Percentiles rank a stretch among this genome's conserved stretches.
phyloP scores from a whole-genome alignment of 768 basidiomycete species.

The Tulasnella sp. region DNA sequence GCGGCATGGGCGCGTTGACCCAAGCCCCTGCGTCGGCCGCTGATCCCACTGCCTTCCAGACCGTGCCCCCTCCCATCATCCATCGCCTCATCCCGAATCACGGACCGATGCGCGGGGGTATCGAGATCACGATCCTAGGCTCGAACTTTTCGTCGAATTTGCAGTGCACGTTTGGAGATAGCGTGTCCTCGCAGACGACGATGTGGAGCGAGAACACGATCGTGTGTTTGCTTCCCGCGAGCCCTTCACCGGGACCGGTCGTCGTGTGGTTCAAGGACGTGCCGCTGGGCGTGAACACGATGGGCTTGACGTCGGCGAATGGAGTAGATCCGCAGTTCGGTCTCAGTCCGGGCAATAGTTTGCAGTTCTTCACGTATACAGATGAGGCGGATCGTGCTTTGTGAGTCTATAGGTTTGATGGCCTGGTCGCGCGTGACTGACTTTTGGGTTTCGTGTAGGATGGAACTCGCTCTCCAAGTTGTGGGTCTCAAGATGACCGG shows the following conservation, averaged over 20 bases:
- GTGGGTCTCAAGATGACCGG: conserved; percentile 96
- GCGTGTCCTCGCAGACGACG: conserved; percentile 69
- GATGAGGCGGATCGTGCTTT: conserved; percentile 83
- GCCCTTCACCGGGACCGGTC: conserved; percentile 70
- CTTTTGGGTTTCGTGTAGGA: conserved; percentile 35
- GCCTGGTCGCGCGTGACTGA: conserved; percentile 12
- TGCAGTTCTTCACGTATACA: conserved; percentile 73
- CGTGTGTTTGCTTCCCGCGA: conserved; percentile 82
- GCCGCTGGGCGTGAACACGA: conserved; percentile 17
- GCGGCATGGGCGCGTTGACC: conserved; percentile 9
- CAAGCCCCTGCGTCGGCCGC: conserved; percentile 9
- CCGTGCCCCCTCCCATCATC: conserved; percentile 29
- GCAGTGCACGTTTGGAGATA: conserved; percentile 79
- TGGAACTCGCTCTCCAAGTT: conserved; percentile 92
- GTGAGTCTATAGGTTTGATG: conserved; percentile 36
- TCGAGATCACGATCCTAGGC: conserved; percentile 88
- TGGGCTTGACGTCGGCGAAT: not conserved
- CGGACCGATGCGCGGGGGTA: conserved; percentile 85
- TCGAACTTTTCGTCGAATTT: conserved; percentile 54
- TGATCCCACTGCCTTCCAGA: not conserved
- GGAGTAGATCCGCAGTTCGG: conserved; percentile 5
- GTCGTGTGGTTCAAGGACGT: conserved; percentile 81
- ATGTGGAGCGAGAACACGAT: conserved; percentile 89
- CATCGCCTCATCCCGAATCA: conserved; percentile 74
- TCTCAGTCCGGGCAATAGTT: not conserved